Base-by-base conservation (phyloP, 1,284 basidiomycete species). In the Ceratobasidium sp. region DNA sequence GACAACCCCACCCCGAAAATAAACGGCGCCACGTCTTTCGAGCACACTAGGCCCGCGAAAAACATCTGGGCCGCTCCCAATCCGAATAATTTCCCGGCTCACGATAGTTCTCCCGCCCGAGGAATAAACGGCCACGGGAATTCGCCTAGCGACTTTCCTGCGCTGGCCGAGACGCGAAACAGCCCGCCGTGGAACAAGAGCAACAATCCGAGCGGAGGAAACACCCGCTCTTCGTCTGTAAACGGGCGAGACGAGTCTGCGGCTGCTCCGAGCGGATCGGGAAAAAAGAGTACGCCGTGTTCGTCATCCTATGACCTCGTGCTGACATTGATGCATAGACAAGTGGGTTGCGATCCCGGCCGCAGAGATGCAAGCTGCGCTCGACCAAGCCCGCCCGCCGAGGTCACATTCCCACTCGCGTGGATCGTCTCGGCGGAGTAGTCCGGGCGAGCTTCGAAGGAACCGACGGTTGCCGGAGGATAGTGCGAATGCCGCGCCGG, bases 271-370 rank as follows among this genome's bases (percentile, higher is more conserved):
- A 73, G 69, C 33, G 69, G 69, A 58, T 71, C 55, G 18, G 69
- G 69, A 23, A 71, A 73, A 73, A 73, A 73, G 71, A 73, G 71
- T 73, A 42, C 7, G 71, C 15, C 23, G 39, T 6, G n/a, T n/a
- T n/a, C 42, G 26, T 63, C 15, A 33, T 68, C 44, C 49, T 33
- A 26, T 26, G 66, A 68, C 66, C 33, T 33, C 33, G 33, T 68
- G 66, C 39, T 49, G 12, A 53, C 49, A 53, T 53, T 26, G 53
- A 4, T 23, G 3, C 51, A 86, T 85, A 81, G 82, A 81, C 40
- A 86, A 86, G 80, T 86, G 86, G 86, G 86, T 80, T 7, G 80
- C 84, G 5, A 86, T 86, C 28, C 84, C 86, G 3, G 84, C 85
- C 1, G 79, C 83, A 0, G 85, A 86, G 77, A 81, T 86, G n/a